A percentile compares a stretch with the other conserved stretches of the same genome.
phyloP scores from a whole-genome alignment of 1,139 yeast species.

The Yarrowia galli region DNA sequence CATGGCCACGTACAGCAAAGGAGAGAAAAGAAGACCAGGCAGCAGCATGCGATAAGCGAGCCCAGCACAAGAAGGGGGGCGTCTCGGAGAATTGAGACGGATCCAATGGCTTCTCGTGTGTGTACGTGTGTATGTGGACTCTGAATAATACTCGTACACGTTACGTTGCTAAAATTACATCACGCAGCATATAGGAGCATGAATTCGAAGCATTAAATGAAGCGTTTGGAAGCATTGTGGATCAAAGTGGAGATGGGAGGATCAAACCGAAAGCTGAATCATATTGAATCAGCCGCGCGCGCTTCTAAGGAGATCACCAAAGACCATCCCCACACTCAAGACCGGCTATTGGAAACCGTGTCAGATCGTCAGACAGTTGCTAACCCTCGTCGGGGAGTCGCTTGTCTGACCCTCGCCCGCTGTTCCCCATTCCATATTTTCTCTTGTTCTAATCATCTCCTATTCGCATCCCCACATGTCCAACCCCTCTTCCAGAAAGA shows the following conservation, averaged over 20 bases:
- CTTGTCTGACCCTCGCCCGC: not conserved
- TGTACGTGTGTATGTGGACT: not conserved
- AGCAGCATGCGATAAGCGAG: conserved; percentile 20
- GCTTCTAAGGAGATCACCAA: too few relatives aligned
- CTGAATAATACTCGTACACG: not conserved
- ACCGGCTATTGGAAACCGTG: not conserved
- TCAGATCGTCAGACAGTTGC: not conserved
- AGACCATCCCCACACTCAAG: too few relatives aligned
- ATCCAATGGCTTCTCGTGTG: not conserved
- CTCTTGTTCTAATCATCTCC: conserved; percentile 1
- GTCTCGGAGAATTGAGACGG: not conserved
- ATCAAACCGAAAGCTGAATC: too few relatives aligned
- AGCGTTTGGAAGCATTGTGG: too few relatives aligned
- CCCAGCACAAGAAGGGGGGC: not conserved
- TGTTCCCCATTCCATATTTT: not conserved
- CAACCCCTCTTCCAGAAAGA: conserved; percentile 25
- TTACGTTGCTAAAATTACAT: not conserved
- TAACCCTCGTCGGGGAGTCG: too few relatives aligned
- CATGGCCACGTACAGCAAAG: conserved; percentile 36
- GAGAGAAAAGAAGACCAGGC: not conserved
- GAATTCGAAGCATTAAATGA: too few relatives aligned
- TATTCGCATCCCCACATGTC: conserved; percentile 10
- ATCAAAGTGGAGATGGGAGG: too few relatives aligned
- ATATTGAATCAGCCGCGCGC: too few relatives aligned
- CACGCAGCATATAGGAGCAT: too few relatives aligned